A percentile compares a stretch with the other conserved stretches of the same genome.
These are phyloP conservation scores for Sporisorium reilianum DNA, from an alignment of 1,284 basidiomycete genomes.

Conservation along the genomic window DNA sequence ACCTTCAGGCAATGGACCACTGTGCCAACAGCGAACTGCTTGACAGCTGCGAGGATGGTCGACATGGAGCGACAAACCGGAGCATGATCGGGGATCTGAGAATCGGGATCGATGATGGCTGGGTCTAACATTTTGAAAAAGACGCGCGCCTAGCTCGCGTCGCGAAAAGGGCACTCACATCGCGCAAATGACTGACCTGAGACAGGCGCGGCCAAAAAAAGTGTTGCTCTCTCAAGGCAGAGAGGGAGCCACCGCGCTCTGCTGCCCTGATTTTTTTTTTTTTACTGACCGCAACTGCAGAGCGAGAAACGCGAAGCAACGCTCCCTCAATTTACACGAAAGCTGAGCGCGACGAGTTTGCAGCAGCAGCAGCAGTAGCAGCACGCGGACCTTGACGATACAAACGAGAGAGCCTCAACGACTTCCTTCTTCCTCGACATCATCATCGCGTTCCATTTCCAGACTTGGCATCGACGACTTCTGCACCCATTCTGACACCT, in stretches of 20 bases:
- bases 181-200: constrained; percentile 2
- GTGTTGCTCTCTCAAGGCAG: constrained; percentile 5
- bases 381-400: background rate
- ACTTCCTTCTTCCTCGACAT: background rate
- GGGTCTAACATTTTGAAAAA: constrained; percentile 6
- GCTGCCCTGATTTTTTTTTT: constrained; percentile 8
- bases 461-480: background rate
- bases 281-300: background rate
- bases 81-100: background rate
- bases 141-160: constrained; percentile 4
- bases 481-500: background rate
- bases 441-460: background rate
- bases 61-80: background rate
- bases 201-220: background rate
- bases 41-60: background rate
- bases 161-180: constrained; percentile 2
- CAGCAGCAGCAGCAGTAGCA: constrained; percentile 1
- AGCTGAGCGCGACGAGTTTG: background rate
- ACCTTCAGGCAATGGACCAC: background rate
- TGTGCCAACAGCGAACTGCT: too few species aligned
- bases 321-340: background rate
- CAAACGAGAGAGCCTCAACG: background rate
- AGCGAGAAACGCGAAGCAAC: background rate
- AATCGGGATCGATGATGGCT: background rate
- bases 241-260: background rate